Conservation (phyloP, 345 rosid genomes). For the Arabidopsis suecica region DNA sequence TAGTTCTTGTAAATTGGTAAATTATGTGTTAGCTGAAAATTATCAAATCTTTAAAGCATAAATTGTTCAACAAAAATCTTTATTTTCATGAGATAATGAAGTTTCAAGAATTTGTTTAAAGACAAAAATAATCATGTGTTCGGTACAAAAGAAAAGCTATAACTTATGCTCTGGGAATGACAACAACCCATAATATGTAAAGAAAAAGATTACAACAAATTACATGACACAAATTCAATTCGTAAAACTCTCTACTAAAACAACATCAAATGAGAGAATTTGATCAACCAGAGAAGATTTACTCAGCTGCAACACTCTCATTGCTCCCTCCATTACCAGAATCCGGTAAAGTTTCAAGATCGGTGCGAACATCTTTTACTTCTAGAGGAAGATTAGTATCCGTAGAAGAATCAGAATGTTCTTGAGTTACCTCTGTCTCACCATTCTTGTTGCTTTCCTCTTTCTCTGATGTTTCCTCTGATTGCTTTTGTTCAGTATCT, state of each 20-base stretch:
- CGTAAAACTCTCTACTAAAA: slow-evolving; percentile 39
- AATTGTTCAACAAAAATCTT: not conserved
- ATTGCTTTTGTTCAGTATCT: slow-evolving; percentile 15
- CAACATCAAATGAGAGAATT: slow-evolving; percentile 14
- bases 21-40: not conserved
- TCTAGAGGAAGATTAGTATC: slow-evolving; percentile 50
- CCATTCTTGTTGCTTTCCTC: slow-evolving; percentile 45
- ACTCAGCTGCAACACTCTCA: slow-evolving; percentile 58
- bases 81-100: not conserved
- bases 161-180: slow-evolving; percentile 21
- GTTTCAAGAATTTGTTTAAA: slow-evolving; percentile 28
- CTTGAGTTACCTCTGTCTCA: slow-evolving; percentile 47
- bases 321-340: slow-evolving; percentile 50
- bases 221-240: slow-evolving; percentile 33
- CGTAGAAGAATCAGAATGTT: slow-evolving; percentile 41
- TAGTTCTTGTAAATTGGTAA: slow-evolving; percentile 15
- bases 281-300: slow-evolving; percentile 27
- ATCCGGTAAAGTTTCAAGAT: slow-evolving; percentile 68
- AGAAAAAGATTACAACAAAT: slow-evolving; percentile 37
- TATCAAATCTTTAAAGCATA: not conserved
- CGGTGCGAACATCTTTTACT: slow-evolving; percentile 60
- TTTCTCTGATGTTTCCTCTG: slow-evolving; percentile 44
- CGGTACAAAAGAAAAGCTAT: not conserved
- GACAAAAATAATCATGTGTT: not conserved
- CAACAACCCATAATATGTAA: slow-evolving; percentile 12